These are phyloP conservation scores for Hyparrhenia diplandra DNA, from an alignment of 176 grass and related monocot genomes.

Conservation along the genomic window DNA sequence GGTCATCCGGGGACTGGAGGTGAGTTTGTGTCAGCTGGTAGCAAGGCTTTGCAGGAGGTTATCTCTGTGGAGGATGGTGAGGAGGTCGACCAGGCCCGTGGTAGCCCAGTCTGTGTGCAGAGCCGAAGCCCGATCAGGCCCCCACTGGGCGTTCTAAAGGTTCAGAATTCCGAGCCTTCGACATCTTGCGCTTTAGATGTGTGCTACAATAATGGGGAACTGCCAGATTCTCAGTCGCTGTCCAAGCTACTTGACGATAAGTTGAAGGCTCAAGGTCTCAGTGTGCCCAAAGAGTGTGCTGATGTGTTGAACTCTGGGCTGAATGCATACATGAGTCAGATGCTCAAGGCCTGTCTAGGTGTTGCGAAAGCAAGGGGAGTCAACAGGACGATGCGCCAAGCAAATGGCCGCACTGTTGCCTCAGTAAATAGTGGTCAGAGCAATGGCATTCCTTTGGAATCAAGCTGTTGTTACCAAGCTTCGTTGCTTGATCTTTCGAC, in stretches of 20 bases:
- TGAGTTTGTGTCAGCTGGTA: conserved; percentile 46
- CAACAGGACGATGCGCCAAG: background rate
- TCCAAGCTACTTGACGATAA: conserved; percentile 42
- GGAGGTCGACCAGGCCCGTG: conserved; percentile 72
- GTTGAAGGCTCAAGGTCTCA: conserved; percentile 50
- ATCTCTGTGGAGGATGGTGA: conserved; percentile 67
- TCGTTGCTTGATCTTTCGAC: conserved; percentile 59
- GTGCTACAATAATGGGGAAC: conserved; percentile 46
- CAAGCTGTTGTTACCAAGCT: conserved; percentile 36
- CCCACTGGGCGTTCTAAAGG: conserved; percentile 39
- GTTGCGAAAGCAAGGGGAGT: conserved; percentile 51
- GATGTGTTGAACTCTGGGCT: conserved; percentile 67
- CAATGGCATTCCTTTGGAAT: background rate
- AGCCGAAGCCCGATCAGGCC: conserved; percentile 69
- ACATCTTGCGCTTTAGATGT: conserved; percentile 32
- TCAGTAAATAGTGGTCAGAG: conserved; percentile 18
- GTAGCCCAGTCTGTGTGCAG: conserved; percentile 53
- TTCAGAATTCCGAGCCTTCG: conserved; percentile 30
- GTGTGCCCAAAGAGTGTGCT: conserved; percentile 38
- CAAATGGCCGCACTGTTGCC: conserved; percentile 20
- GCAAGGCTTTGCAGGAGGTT: conserved; percentile 49
- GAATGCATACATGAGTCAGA: conserved; percentile 45
- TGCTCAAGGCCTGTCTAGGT: conserved; percentile 56
- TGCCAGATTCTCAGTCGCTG: conserved; percentile 55
- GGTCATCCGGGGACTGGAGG: conserved; percentile 31